Percentiles rank a stretch among this genome's conserved stretches.
These are phyloP conservation scores for Aschersonia sp. DNA, from an alignment of 2,329 filamentous ascomycete species.

Conservation along the genomic window DNA sequence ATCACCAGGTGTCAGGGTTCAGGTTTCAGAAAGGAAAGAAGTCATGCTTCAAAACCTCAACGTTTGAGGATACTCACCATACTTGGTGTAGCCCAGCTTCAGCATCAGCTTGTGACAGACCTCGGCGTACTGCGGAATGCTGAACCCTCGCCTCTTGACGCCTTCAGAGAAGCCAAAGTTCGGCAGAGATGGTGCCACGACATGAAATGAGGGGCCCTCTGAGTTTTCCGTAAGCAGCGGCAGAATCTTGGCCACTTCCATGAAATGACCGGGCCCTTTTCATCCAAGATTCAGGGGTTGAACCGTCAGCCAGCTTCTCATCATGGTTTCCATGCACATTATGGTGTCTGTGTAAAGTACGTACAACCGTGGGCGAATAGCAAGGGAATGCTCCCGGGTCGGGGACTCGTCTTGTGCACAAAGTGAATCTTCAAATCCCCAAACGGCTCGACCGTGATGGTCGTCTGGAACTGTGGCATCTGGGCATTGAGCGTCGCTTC, in stretches of 20 bases:
- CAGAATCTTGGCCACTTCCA: constrained; percentile 52
- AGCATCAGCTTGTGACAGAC: constrained; percentile 54
- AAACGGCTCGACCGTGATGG: constrained; percentile 40
- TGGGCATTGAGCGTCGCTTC: constrained; percentile 41
- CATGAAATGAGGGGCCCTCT: constrained; percentile 31
- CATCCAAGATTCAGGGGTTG: neutral
- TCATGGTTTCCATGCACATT: no score
- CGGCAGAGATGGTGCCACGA: constrained; percentile 44
- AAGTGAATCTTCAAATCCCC: constrained; percentile 48
- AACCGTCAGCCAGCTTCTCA: neutral
- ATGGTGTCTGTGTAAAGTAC: neutral
- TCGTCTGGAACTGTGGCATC: constrained; percentile 41
- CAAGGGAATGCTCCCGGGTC: constrained; percentile 42
- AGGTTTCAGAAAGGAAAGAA: neutral
- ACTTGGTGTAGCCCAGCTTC: constrained; percentile 38
- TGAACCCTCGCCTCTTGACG: constrained; percentile 15
- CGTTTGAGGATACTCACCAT: constrained; percentile 12
- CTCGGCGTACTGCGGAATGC: constrained; percentile 28
- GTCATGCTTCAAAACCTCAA: neutral
- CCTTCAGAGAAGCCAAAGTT: constrained; percentile 27
- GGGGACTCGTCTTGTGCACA: constrained; percentile 39
- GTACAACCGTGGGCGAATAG: constrained; percentile 30
- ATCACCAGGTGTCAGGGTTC: no score
- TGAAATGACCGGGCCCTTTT: constrained; percentile 49
- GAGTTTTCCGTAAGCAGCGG: constrained; percentile 23